Conservation (phyloP, 2,329 filamentous ascomycete species). For the Colletotrichum limetticola region DNA sequence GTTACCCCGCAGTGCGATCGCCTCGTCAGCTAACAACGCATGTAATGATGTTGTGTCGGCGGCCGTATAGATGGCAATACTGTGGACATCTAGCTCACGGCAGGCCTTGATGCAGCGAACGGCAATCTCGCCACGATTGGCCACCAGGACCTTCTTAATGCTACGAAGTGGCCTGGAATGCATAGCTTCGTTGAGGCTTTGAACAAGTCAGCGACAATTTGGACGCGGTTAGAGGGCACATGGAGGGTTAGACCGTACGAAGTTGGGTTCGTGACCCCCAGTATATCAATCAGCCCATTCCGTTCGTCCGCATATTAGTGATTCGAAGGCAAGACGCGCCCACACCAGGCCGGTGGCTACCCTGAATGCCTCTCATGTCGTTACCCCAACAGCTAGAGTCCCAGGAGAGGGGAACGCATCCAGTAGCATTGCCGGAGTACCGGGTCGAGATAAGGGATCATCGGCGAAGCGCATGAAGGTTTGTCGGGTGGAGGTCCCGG, state of each 20-base stretch:
- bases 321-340: not conserved
- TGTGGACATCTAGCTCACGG: slow-evolving; percentile 61
- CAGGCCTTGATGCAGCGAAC: slow-evolving; percentile 56
- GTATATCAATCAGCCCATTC: not conserved
- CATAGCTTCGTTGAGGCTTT: not conserved
- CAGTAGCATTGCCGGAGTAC: not conserved
- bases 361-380: not conserved
- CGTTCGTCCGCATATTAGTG: not conserved
- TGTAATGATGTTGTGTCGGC: slow-evolving; percentile 65
- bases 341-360: not conserved
- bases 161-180: not conserved
- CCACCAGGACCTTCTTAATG: slow-evolving; percentile 56
- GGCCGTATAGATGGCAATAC: slow-evolving; percentile 67
- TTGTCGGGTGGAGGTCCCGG: not conserved
- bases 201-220: not conserved
- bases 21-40: slow-evolving; percentile 63
- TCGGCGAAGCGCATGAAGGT: not conserved
- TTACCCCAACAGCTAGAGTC: not conserved
- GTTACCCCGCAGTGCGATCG: slow-evolving; percentile 52
- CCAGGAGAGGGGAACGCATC: not conserved
- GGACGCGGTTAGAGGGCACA: too few relatives aligned
- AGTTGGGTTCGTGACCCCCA: too few relatives aligned
- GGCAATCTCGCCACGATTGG: slow-evolving; percentile 70
- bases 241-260: not conserved
- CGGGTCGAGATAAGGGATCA: not conserved